A percentile compares a stretch with the other conserved stretches of the same genome.
Evolutionary conservation across 208 protist genomes (phyloP).

Genomic region (Porcisia hertigi): DNA sequence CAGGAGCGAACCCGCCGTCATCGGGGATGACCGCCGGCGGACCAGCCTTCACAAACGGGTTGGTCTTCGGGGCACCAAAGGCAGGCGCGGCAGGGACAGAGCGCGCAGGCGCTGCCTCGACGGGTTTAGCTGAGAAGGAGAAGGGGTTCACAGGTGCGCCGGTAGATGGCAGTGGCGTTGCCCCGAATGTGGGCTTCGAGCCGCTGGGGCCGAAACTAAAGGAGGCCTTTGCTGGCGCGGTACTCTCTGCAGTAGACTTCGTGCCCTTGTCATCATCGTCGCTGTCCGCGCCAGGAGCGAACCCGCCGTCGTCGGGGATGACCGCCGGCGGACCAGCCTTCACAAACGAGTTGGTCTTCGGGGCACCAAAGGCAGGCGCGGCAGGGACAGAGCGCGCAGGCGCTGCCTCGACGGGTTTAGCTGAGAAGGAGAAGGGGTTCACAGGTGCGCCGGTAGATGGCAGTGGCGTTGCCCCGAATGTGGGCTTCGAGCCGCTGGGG

Average conservation of each 20-base stretch:
- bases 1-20: conserved; percentile 74
- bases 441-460: conserved; percentile 5
- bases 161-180: conserved; percentile 5
- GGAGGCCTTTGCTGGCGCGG: conserved; percentile 18
- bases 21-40: conserved; percentile 58
- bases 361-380: conserved; percentile 7
- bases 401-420: background rate
- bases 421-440: conserved; percentile 8
- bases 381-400: background rate
- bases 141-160: conserved; percentile 9
- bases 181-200: conserved; percentile 25
- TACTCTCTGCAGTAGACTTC: conserved; percentile 16
- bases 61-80: conserved; percentile 3
- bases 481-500: background rate
- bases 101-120: background rate
- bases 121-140: conserved; percentile 1
- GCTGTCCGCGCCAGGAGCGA: conserved; percentile 64
- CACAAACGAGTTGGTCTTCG: conserved; percentile 40
- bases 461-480: conserved; percentile 25
- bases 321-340: conserved; percentile 58
- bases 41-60: conserved; percentile 55
- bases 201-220: conserved; percentile 29
- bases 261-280: conserved; percentile 41
- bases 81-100: conserved; percentile 4
- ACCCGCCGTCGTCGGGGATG: conserved; percentile 70